These are phyloP conservation scores for Eucalyptus erythrocorys DNA, from an alignment of 345 rosid genomes.

Conservation along the genomic window DNA sequence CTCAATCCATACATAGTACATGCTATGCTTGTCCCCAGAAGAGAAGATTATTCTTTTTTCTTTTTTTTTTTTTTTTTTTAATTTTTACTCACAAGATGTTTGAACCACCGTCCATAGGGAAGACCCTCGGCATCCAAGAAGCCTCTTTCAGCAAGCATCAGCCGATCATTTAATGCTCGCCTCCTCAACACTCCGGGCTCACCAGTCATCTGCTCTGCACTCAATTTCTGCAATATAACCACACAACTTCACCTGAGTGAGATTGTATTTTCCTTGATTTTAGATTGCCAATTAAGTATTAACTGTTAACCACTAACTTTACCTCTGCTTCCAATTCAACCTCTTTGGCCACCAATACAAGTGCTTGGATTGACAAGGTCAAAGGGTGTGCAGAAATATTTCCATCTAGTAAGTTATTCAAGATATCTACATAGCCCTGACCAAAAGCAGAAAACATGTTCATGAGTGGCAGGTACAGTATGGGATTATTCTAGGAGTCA, in stretches of 20 bases:
- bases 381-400: slow-evolving; percentile 42
- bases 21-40: neutral
- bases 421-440: slow-evolving; percentile 35
- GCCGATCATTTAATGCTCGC: slow-evolving; percentile 66
- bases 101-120: slow-evolving; percentile 76
- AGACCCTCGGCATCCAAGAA: slow-evolving; percentile 76
- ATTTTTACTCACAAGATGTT: slow-evolving; percentile 66
- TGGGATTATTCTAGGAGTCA: neutral
- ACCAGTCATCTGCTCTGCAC: slow-evolving; percentile 9
- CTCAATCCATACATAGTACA: neutral
- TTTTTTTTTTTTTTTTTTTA: no score
- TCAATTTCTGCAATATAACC: slow-evolving; percentile 32
- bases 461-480: neutral
- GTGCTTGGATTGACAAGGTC: slow-evolving; percentile 41
- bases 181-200: slow-evolving; percentile 13
- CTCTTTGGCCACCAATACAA: slow-evolving; percentile 44
- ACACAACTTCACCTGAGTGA: neutral
- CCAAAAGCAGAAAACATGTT: neutral
- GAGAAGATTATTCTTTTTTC: neutral
- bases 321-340: slow-evolving; percentile 58
- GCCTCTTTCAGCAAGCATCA: slow-evolving; percentile 92
- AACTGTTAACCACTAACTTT: neutral
- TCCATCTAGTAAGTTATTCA: slow-evolving; percentile 37
- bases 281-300: neutral
- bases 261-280: neutral